A percentile compares a stretch with the other conserved stretches of the same genome.
Conservation (phyloP, 805 yeast genomes). For the Starmerella sirachaensis region DNA sequence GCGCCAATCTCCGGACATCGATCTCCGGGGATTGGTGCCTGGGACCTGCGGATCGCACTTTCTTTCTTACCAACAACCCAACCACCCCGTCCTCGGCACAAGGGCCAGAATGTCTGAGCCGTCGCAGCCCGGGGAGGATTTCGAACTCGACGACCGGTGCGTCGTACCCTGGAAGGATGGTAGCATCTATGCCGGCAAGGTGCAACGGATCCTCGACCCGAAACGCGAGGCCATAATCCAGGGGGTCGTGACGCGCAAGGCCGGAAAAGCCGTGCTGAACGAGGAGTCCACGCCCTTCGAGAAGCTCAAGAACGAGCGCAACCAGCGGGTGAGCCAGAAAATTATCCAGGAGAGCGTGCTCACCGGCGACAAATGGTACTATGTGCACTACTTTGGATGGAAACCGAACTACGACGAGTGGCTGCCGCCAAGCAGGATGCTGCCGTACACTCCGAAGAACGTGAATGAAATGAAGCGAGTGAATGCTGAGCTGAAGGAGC, state of each 20-base stretch:
- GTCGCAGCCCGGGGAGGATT: slow-evolving; percentile 6
- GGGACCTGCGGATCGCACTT: too few relatives aligned
- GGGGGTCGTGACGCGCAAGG: slow-evolving; percentile 7
- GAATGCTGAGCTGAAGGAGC: slow-evolving; percentile 36
- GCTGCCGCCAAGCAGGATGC: slow-evolving; percentile 60
- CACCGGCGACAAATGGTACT: slow-evolving; percentile 39
- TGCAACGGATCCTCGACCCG: slow-evolving; percentile 19
- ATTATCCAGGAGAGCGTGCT: slow-evolving; percentile 14
- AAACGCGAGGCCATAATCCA: slow-evolving; percentile 9
- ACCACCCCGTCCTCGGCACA: too few relatives aligned
- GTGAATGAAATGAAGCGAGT: slow-evolving; percentile 49
- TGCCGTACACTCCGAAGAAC: slow-evolving; percentile 60
- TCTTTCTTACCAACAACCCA: too few relatives aligned
- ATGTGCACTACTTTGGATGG: slow-evolving; percentile 92
- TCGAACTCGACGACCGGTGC: slow-evolving; percentile 17
- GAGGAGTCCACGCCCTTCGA: slow-evolving; percentile 18
- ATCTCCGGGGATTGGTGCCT: too few relatives aligned
- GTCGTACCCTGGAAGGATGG: slow-evolving; percentile 21
- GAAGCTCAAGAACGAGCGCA: slow-evolving; percentile 19
- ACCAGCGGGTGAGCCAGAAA: slow-evolving; percentile 3
- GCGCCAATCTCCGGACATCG: too few relatives aligned
- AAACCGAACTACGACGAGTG: slow-evolving; percentile 94
- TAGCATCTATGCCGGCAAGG: slow-evolving; percentile 17
- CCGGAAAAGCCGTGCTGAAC: slow-evolving; percentile 4
- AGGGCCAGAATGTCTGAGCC: slow-evolving; percentile 4